Evolutionary conservation across 129 eudicot species (phyloP), one percentile per base, ranked within the genome.

Genomic region (Flaveria brownii): DNA sequence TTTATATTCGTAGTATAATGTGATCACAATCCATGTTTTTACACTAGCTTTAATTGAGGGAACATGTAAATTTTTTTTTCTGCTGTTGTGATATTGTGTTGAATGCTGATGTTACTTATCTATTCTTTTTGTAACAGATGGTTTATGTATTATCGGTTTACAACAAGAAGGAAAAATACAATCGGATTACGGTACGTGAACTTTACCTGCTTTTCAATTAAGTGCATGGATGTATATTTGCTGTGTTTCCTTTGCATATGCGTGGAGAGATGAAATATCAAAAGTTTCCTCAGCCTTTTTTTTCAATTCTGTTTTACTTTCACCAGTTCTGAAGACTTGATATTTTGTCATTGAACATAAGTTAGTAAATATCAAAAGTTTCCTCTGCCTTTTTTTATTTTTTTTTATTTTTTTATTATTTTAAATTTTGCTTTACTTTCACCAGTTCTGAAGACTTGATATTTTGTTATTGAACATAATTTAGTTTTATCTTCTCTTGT

Each of bases 151-250:
- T 95, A 71, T 91, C 93, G 22, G 83, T 95, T 64, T 95, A 95
- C 94, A 95, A 88, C 89, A 95, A 87, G 92, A 95, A 88, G 81
- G 99, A 95, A 80, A 95, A 89, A 75, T 85, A 91, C 77, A 81
- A 95, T 60, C 87, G 97, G 69, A 86, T 95, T 50, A 95, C 97
- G 94, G 97, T 95, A 79, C 63, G 83, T 77, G 20, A 30, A 73
- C 23, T 72, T 71, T 67, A 46, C 64, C 71, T 78, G 49, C 26
- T 36, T 68, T 64, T 41, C 16, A 68, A 45, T 41, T 69, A 25
- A 62, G 57, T 25, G n/a, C 74, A n/a, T 2, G 16, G 36, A 64
- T 79, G 22, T 65, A 71, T 5, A 36, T 30, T 71, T 47, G 6
- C 54, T 83, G 70, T 68, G 28, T 23, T 50, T 39, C 52, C 49